phyloP scores from a whole-genome alignment of 345 rosid species.

The Angophora floribunda region DNA sequence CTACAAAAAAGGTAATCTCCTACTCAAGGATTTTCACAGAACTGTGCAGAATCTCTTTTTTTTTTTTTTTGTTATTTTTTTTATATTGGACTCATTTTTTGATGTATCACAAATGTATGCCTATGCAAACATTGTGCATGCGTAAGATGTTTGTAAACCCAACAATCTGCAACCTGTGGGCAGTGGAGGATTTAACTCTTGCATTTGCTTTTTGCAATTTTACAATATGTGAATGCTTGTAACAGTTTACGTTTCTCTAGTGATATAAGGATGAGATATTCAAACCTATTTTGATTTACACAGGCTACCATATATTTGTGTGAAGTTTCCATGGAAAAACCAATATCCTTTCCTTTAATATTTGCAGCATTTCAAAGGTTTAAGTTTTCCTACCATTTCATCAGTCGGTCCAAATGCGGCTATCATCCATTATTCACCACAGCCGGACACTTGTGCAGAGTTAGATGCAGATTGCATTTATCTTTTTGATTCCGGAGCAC shows the following conservation, averaged over 20 bases:
- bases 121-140: not conserved
- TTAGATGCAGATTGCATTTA: conserved; percentile 76
- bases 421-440: conserved; percentile 79
- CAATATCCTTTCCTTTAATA: not conserved
- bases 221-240: not conserved
- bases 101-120: not conserved
- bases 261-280: not conserved
- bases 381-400: conserved; percentile 96
- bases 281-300: not conserved
- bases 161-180: not conserved
- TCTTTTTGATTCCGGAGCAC: conserved; percentile 97
- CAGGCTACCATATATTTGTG: not conserved
- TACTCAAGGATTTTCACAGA: not conserved
- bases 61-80: not conserved
- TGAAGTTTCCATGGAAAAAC: not conserved
- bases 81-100: not conserved
- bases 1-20: conserved; percentile 66
- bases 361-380: conserved; percentile 84
- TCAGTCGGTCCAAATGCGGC: conserved; percentile 97
- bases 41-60: not conserved
- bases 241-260: not conserved
- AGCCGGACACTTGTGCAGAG: conserved; percentile 75
- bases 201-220: not conserved
- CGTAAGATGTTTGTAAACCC: not conserved
- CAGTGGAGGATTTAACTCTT: not conserved